Conservation (phyloP, 2,329 filamentous ascomycete species). For the Hymenoscyphus linearis region DNA sequence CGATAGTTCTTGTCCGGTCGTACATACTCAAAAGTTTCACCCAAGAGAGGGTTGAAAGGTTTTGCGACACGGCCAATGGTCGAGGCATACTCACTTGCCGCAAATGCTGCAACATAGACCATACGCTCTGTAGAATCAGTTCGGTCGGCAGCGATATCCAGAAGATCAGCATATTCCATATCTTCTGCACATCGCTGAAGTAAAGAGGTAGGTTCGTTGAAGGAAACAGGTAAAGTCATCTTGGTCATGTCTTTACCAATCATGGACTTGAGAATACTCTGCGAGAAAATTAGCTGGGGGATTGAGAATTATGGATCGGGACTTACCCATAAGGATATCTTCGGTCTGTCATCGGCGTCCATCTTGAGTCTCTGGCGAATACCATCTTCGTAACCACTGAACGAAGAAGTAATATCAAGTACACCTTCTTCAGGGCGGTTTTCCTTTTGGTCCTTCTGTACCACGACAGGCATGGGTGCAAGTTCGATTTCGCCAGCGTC, state of each 20-base stretch:
- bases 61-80: slow-evolving; percentile 96
- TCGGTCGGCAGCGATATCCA: slow-evolving; percentile 83
- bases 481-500: slow-evolving; percentile 89
- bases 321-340: slow-evolving; percentile 91
- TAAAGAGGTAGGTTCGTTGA: slow-evolving; percentile 96
- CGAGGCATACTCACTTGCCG: slow-evolving; percentile 92
- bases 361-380: slow-evolving; percentile 75
- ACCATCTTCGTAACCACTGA: slow-evolving; percentile 87
- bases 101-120: slow-evolving; percentile 92
- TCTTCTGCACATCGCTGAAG: slow-evolving; percentile 94
- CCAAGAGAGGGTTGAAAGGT: slow-evolving; percentile 93
- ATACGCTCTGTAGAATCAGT: slow-evolving; percentile 84
- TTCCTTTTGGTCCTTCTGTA: slow-evolving; percentile 31
- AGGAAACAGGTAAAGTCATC: slow-evolving; percentile 97
- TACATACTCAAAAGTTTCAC: slow-evolving; percentile 95
- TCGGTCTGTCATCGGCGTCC: slow-evolving; percentile 87
- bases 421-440: slow-evolving; percentile 42
- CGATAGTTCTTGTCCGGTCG: slow-evolving; percentile 95
- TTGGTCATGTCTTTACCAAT: slow-evolving; percentile 99
- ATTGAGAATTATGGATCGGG: neutral
- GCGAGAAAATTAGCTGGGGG: slow-evolving; percentile 23
- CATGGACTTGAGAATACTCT: slow-evolving; percentile 98
- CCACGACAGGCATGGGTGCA: slow-evolving; percentile 52
- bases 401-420: slow-evolving; percentile 69
- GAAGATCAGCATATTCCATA: slow-evolving; percentile 92